Evolutionary conservation across 768 basidiomycete genomes (phyloP).

Genomic region (Russula sp.): DNA sequence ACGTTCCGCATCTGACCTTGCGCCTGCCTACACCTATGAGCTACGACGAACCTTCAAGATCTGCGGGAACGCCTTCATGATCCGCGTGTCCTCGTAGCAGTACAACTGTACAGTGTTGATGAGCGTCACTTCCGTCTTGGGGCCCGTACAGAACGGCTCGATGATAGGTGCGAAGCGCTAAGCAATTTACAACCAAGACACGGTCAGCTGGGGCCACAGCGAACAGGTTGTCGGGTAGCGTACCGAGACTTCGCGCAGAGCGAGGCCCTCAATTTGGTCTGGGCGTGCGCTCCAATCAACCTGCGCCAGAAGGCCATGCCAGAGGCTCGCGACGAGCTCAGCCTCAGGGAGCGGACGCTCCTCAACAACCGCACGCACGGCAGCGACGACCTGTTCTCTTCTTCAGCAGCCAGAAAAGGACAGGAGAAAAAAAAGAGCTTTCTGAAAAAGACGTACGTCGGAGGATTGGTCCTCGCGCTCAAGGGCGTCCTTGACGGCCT

Average conservation of each 20-base stretch:
- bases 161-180: conserved; percentile 82
- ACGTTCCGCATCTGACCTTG: not conserved
- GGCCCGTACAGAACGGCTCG: conserved; percentile 81
- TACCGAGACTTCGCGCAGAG: conserved; percentile 83
- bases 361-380: conserved; percentile 64
- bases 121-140: conserved; percentile 88
- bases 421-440: not conserved
- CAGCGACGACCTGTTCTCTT: conserved; percentile 57
- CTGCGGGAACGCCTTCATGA: conserved; percentile 92
- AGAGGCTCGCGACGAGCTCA: conserved; percentile 84
- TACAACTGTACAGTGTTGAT: conserved; percentile 95
- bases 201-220: not conserved
- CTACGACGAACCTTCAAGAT: conserved; percentile 65
- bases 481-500: conserved; percentile 60
- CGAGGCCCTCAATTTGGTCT: conserved; percentile 86
- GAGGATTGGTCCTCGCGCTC: conserved; percentile 63
- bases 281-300: conserved; percentile 86
- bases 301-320: conserved; percentile 83
- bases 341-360: conserved; percentile 78
- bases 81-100: conserved; percentile 93
- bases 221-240: conserved; percentile 26
- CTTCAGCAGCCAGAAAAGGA: not conserved
- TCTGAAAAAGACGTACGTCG: conserved; percentile 40
- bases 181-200: not conserved
- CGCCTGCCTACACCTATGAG: not conserved